phyloP scores from a whole-genome alignment of 495 filamentous ascomycete species.

The Parathielavia appendiculata region DNA sequence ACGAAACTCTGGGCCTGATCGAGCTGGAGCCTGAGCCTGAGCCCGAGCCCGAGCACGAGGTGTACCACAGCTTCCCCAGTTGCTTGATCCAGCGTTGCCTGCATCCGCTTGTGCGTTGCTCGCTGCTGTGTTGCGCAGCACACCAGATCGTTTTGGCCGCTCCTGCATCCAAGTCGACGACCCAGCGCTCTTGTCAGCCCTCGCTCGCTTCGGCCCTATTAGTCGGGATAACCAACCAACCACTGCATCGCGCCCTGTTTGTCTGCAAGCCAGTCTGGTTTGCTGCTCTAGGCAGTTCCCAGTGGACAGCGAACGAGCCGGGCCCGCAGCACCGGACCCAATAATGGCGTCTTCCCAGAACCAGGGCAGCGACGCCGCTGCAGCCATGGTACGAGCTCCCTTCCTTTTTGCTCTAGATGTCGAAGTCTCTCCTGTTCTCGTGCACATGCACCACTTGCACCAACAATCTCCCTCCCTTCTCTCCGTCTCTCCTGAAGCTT shows the following conservation, averaged over 20 bases:
- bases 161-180: slow-evolving; percentile 1
- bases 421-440: slow-evolving; percentile 3
- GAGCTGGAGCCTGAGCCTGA: not conserved
- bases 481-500: not conserved
- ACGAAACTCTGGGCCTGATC: too few species aligned
- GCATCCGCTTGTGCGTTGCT: slow-evolving; percentile 6
- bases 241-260: slow-evolving; percentile 14
- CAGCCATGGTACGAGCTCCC: slow-evolving; percentile 24
- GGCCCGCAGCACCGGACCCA: slow-evolving; percentile 4
- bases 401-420: slow-evolving; percentile 4
- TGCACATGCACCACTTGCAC: not conserved
- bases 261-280: slow-evolving; percentile 11
- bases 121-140: slow-evolving; percentile 7
- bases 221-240: slow-evolving; percentile 5
- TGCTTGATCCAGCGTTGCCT: slow-evolving; percentile 7
- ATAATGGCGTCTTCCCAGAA: slow-evolving; percentile 27
- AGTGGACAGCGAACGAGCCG: slow-evolving; percentile 10
- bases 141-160: not conserved
- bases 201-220: slow-evolving; percentile 15
- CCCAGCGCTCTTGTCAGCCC: not conserved
- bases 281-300: slow-evolving; percentile 4
- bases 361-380: slow-evolving; percentile 27
- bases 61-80: not conserved
- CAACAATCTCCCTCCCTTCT: not conserved
- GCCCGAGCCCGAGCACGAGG: not conserved